These are phyloP conservation scores for Penicillium sp. DNA, from an alignment of 2,329 filamentous ascomycete genomes.

Conservation along the genomic window DNA sequence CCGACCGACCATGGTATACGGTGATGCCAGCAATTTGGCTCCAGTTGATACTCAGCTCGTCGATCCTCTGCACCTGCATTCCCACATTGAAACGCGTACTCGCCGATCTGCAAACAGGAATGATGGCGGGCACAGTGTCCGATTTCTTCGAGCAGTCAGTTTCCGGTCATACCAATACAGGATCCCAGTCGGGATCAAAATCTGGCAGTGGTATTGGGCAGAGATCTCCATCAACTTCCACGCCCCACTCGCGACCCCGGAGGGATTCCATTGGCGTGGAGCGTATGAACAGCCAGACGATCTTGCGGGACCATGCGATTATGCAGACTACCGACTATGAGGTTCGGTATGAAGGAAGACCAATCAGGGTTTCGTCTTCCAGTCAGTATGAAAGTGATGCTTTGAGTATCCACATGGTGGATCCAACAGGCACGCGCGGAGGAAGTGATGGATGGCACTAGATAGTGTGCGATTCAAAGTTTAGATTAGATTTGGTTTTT, in stretches of 20 bases:
- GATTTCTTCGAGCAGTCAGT: conserved; percentile 12
- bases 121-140: conserved; percentile 11
- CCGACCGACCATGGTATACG: conserved; percentile 8
- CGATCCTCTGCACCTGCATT: conserved; percentile 11
- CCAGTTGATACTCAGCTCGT: conserved; percentile 10
- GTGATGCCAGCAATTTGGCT: conserved; percentile 14
- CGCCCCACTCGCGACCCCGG: background rate
- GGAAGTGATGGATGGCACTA: background rate
- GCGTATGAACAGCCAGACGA: background rate
- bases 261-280: background rate
- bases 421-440: background rate
- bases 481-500: background rate
- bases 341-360: background rate
- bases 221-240: background rate
- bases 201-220: background rate
- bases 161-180: conserved; percentile 1
- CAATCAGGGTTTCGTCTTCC: background rate
- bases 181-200: background rate
- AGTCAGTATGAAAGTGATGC: background rate
- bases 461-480: background rate
- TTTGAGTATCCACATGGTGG: background rate
- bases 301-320: background rate
- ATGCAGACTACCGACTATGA: conserved; percentile 7
- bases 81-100: conserved; percentile 12
- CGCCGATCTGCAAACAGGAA: conserved; percentile 13